Evolutionary conservation across 1,284 basidiomycete species (phyloP).

Genomic region (Tilletia caries): DNA sequence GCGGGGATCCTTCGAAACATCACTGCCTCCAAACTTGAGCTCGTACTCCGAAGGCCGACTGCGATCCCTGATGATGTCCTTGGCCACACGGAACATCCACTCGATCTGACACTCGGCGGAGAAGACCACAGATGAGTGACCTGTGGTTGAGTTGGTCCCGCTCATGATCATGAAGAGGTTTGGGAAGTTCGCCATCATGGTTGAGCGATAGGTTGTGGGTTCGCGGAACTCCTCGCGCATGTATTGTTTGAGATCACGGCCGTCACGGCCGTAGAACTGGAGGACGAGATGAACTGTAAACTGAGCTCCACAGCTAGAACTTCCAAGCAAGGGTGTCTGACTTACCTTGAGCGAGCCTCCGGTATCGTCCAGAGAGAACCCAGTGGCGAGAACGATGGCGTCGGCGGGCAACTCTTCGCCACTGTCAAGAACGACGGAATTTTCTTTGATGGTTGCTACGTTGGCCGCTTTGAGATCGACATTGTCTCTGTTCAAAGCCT

Average conservation of each 20-base stretch:
- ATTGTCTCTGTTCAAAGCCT: constrained; percentile 35
- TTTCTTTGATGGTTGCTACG: constrained; percentile 38
- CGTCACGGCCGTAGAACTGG: constrained; percentile 26
- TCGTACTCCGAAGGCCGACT: not conserved
- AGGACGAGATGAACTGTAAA: not conserved
- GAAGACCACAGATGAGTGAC: constrained; percentile 37
- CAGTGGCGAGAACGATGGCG: constrained; percentile 51
- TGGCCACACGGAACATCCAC: not conserved
- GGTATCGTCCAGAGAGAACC: constrained; percentile 24
- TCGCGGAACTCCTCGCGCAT: not conserved
- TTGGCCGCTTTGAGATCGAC: constrained; percentile 36
- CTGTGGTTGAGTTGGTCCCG: constrained; percentile 11
- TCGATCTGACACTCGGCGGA: constrained; percentile 21
- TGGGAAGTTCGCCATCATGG: constrained; percentile 14
- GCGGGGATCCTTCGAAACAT: not conserved
- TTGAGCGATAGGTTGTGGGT: constrained; percentile 10
- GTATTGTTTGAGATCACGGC: not conserved
- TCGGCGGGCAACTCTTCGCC: constrained; percentile 46
- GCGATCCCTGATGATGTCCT: not conserved
- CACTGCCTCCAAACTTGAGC: not conserved
- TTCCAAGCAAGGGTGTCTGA: not conserved
- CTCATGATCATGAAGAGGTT: constrained; percentile 4
- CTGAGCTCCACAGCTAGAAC: not conserved
- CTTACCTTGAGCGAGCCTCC: not conserved
- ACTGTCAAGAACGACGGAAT: constrained; percentile 40